Evolutionary conservation across 352 stramenopile species (phyloP).

Genomic region (Phytophthora cactorum): DNA sequence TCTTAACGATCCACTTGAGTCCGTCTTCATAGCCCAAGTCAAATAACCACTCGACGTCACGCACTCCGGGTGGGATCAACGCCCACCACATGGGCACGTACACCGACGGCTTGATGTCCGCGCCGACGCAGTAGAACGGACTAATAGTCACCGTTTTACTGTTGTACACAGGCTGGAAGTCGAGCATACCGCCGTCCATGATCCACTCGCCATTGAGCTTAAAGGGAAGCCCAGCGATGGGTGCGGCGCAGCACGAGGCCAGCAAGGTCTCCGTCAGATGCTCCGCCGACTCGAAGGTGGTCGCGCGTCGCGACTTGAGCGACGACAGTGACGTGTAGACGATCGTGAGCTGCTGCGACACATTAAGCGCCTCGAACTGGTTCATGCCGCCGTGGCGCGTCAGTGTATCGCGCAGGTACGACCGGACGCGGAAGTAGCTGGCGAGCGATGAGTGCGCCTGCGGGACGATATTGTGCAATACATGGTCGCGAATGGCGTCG

Average conservation of each 20-base stretch:
- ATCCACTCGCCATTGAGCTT: slow-evolving; percentile 71
- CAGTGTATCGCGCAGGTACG: slow-evolving; percentile 2
- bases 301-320: slow-evolving; percentile 1
- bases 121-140: slow-evolving; percentile 85
- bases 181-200: slow-evolving; percentile 86
- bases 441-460: slow-evolving; percentile 36
- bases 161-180: slow-evolving; percentile 85
- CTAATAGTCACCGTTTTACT: slow-evolving; percentile 77
- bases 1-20: slow-evolving; percentile 69
- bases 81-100: slow-evolving; percentile 91
- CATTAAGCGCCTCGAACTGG: slow-evolving; percentile 2
- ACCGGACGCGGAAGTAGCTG: slow-evolving; percentile 2
- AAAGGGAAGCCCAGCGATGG: slow-evolving; percentile 8
- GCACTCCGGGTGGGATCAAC: slow-evolving; percentile 62
- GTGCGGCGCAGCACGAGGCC: slow-evolving; percentile 8
- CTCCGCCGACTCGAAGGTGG: slow-evolving; percentile 2
- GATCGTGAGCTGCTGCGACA: slow-evolving; percentile 6
- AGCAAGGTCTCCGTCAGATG: slow-evolving; percentile 5
- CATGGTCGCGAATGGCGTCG: slow-evolving; percentile 4
- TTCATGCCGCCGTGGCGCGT: neutral
- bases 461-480: neutral
- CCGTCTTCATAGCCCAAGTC: slow-evolving; percentile 84
- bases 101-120: slow-evolving; percentile 88
- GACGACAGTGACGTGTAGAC: slow-evolving; percentile 10
- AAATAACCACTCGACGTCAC: slow-evolving; percentile 86